Evolutionary conservation across 208 protist species (phyloP), one percentile per base, ranked within the genome.

Genomic region (Angomonas ambiguus): DNA sequence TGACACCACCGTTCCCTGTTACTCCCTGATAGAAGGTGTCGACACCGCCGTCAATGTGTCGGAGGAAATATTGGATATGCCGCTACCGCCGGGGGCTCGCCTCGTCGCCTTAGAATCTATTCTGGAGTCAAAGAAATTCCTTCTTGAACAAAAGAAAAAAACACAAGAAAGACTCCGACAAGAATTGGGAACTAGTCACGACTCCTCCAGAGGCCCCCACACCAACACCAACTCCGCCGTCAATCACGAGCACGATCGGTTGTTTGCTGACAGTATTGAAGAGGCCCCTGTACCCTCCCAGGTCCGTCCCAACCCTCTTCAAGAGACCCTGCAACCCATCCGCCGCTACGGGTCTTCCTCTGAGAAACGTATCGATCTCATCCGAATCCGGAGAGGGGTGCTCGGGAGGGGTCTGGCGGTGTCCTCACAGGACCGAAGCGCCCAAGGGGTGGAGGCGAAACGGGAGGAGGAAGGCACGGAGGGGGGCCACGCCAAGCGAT

Each of bases 1-100:
- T 6, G 77, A 92, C 10, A 71, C 77, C 20, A 33, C 77, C 11
- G 88, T 92, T 32, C 88, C 85, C n/a, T 94, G 88, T 76, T 94
- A 94, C 71, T 91, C 82, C 45, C 77, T 77, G 8, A 67, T 79
- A 45, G 85, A 94, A 60, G 64, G 77, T 1, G 71, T 80, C 5
- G 76, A 87, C 48, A 85, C 76, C 0, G 64, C 60, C 13, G 67
- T 86, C 8, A 49, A 70, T 6, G 80, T 94, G 11, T 88, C 85
- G 24, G 79, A 85, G 48, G 57, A 73, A 45, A 59, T 94, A 30
- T 73, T 94, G 45, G 56, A 74, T 27, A 27, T 80, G 22, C 71
- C 81, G 25, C 64, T 92, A 28, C 77, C 85, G 10, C 79, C 85
- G 2, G 77, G 74, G 0, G 85, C 84, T 27, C 71, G 73, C 27